These are phyloP conservation scores for Hypoxylon intermedium DNA, from an alignment of 495 filamentous ascomycete species.

Conservation along the genomic window DNA sequence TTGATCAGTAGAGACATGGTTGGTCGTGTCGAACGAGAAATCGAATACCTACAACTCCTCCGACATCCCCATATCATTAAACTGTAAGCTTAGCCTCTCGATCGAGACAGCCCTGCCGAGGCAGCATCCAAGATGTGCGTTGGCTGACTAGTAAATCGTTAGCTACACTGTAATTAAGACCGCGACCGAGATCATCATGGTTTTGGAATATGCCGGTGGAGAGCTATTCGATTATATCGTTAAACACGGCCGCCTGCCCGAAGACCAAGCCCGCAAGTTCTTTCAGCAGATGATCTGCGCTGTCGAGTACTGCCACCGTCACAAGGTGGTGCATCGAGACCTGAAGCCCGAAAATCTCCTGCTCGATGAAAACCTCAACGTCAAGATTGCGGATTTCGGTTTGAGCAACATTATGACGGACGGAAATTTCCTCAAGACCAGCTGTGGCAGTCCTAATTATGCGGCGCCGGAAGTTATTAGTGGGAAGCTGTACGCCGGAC, in stretches of 20 bases:
- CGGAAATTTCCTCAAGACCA: constrained; percentile 97
- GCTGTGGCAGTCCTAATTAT: constrained; percentile 97
- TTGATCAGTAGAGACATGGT: constrained; percentile 96
- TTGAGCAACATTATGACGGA: constrained; percentile 99
- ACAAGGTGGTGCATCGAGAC: constrained; percentile 98
- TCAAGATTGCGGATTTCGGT: constrained; percentile 99
- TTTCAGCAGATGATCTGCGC: constrained; percentile 99
- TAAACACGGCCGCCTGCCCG: constrained; percentile 83
- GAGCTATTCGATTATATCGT: constrained; percentile 99
- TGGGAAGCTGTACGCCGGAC: constrained; percentile 95
- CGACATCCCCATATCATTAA: constrained; percentile 99
- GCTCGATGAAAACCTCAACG: constrained; percentile 90
- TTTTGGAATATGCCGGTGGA: constrained; percentile 94
- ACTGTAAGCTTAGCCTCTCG: constrained; percentile 65
- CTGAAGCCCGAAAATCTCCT: constrained; percentile 97
- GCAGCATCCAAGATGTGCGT: no score
- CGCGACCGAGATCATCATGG: constrained; percentile 94
- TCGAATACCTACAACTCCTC: constrained; percentile 94
- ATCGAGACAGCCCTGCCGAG: neutral
- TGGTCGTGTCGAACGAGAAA: constrained; percentile 94
- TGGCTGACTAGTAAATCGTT: constrained; percentile 10
- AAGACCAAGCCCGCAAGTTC: constrained; percentile 90
- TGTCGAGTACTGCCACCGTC: constrained; percentile 97
- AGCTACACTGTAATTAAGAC: constrained; percentile 98
- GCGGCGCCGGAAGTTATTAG: constrained; percentile 97